phyloP scores from a whole-genome alignment of 2,329 filamentous ascomycete species.

The Thelonectria blattea region DNA sequence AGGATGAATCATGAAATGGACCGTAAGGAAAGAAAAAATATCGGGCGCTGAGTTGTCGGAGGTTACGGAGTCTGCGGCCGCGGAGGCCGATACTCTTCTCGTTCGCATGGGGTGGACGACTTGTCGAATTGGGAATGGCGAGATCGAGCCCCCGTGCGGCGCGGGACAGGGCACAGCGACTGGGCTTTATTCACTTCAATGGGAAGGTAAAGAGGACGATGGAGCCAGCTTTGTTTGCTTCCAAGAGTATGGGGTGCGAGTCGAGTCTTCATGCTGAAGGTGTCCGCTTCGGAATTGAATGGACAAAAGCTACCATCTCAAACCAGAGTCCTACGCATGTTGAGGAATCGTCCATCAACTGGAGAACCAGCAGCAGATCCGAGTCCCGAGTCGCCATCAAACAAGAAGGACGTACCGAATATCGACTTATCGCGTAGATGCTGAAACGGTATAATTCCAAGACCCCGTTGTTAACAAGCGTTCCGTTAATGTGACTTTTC shows the following conservation, averaged over 20 bases:
- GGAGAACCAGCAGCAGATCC: no score
- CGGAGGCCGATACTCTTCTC: no score
- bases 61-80: no score
- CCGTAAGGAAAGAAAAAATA: not conserved
- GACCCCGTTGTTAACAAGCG: conserved; percentile 1
- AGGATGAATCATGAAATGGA: not conserved
- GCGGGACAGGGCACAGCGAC: not conserved
- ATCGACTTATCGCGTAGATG: not conserved
- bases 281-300: no score
- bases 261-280: no score
- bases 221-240: no score
- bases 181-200: not conserved
- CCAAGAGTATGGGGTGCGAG: no score
- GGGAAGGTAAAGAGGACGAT: not conserved
- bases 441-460: not conserved
- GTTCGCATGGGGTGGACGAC: not conserved
- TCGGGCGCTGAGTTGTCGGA: not conserved
- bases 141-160: not conserved
- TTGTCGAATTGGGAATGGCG: not conserved
- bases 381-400: no score
- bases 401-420: not conserved
- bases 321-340: no score
- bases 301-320: no score
- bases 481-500: conserved; percentile 12
- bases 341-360: no score